phyloP scores from a whole-genome alignment of 192 early-diverging fungal species.

The Geranomyces variabilis region DNA sequence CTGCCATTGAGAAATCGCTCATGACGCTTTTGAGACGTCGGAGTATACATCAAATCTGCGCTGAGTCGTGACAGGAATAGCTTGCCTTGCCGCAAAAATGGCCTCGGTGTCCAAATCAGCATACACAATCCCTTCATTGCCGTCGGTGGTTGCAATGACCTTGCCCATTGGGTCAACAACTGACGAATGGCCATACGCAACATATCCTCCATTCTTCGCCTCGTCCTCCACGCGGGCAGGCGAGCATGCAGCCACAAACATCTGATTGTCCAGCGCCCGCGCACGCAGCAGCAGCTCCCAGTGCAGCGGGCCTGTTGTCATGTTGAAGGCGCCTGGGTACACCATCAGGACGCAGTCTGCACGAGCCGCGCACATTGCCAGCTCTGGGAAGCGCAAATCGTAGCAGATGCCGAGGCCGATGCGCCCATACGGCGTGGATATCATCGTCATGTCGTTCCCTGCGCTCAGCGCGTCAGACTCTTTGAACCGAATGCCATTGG shows the following conservation, averaged over 20 bases:
- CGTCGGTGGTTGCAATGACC: conserved; percentile 74
- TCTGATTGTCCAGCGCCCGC: conserved; percentile 90
- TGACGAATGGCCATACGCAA: conserved; percentile 94
- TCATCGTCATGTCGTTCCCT: conserved; percentile 76
- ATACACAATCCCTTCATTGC: conserved; percentile 80
- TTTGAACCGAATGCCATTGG: conserved; percentile 88
- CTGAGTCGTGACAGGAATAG: conserved; percentile 79
- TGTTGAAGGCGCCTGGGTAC: conserved; percentile 97
- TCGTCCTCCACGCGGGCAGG: conserved; percentile 76
- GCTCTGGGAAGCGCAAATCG: conserved; percentile 95
- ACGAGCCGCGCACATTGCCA: conserved; percentile 88
- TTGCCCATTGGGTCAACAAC: conserved; percentile 82
- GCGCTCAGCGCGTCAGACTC: conserved; percentile 81
- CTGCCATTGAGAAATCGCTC: no score
- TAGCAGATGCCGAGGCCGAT: conserved; percentile 96
- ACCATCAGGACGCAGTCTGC: conserved; percentile 90
- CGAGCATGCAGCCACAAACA: conserved; percentile 95
- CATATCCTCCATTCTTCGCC: conserved; percentile 61
- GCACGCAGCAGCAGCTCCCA: conserved; percentile 90
- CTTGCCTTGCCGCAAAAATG: conserved; percentile 66
- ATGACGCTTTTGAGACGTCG: conserved; percentile 56
- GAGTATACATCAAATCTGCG: conserved; percentile 89
- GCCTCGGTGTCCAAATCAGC: conserved; percentile 70
- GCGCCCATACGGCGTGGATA: conserved; percentile 80
- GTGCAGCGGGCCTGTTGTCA: conserved; percentile 92